Percentiles rank a stretch among this genome's conserved stretches.
These are phyloP conservation scores for Ceratocystis albifundus DNA, from an alignment of 2,329 filamentous ascomycete species.

Conservation along the genomic window DNA sequence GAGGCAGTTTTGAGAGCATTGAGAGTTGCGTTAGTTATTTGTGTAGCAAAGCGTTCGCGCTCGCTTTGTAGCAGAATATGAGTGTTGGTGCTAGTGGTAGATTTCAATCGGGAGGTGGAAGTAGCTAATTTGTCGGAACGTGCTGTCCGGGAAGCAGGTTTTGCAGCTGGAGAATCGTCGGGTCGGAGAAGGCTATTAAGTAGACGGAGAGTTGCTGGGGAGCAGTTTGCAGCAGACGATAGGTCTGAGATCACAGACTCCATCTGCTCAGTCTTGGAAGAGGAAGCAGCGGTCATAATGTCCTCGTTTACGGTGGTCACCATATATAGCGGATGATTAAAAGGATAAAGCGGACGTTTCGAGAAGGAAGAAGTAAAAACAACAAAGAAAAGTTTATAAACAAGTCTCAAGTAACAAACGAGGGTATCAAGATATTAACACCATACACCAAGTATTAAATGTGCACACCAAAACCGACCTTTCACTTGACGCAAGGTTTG, in stretches of 20 bases:
- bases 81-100: background rate
- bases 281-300: background rate
- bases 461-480: background rate
- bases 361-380: background rate
- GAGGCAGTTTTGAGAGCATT: conserved; percentile 54
- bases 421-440: conserved; percentile 2
- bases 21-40: conserved; percentile 59
- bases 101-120: conserved; percentile 31
- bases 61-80: conserved; percentile 44
- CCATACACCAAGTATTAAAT: background rate
- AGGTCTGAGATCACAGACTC: conserved; percentile 21
- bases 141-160: conserved; percentile 21
- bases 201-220: conserved; percentile 19
- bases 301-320: background rate
- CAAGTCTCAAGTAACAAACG: background rate
- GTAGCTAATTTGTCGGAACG: conserved; percentile 25
- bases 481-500: background rate
- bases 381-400: conserved; percentile 8
- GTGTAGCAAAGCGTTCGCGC: conserved; percentile 55
- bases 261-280: conserved; percentile 20
- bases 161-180: conserved; percentile 16
- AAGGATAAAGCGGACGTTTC: background rate
- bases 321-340: background rate
- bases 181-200: conserved; percentile 20
- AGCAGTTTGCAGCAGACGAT: conserved; percentile 18